Evolutionary conservation across 2,329 filamentous ascomycete species (phyloP).

Genomic region (Westerdykella sp.): DNA sequence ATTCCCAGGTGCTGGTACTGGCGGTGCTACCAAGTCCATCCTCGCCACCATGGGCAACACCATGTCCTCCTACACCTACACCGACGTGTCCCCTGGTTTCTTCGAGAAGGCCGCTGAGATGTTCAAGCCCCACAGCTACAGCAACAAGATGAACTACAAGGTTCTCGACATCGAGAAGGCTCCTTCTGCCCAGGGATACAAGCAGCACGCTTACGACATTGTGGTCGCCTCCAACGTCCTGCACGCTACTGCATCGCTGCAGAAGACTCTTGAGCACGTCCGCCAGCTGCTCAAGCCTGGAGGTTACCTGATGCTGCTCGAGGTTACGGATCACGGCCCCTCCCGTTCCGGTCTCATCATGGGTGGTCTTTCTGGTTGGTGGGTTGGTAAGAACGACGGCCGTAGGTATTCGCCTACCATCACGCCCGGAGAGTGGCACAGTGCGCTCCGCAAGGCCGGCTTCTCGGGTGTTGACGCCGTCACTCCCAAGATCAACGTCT

Average conservation of each 20-base stretch:
- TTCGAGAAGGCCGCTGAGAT: constrained; percentile 3
- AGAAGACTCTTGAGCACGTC: constrained; percentile 4
- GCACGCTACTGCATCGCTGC: constrained; percentile 5
- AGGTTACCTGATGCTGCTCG: constrained; percentile 40
- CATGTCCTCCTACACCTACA: constrained; percentile 7
- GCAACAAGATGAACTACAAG: constrained; percentile 2
- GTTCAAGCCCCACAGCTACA: constrained; percentile 3
- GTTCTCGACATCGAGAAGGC: constrained; percentile 3
- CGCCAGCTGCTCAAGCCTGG: constrained; percentile 26
- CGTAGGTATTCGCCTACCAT: constrained; percentile 2
- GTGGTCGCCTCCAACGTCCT: constrained; percentile 9
- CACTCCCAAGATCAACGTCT: constrained; percentile 8
- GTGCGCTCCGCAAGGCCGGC: constrained; percentile 1
- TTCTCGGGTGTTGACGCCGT: constrained; percentile 8
- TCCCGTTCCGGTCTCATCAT: constrained; percentile 17
- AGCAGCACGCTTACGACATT: constrained; percentile 7
- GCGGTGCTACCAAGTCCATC: constrained; percentile 5
- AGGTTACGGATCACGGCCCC: constrained; percentile 15
- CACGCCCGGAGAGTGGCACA: constrained; percentile 16
- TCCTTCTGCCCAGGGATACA: constrained; percentile 2
- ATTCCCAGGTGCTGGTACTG: constrained; percentile 6
- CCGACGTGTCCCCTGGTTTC: constrained; percentile 6
- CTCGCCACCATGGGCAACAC: constrained; percentile 1
- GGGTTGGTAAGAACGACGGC: constrained; percentile 17
- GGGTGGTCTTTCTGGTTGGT: constrained; percentile 37